Percentiles rank a stretch among this genome's conserved stretches.
These are phyloP conservation scores for Aleurites moluccanus DNA, from an alignment of 441 rosid genomes.

Conservation along the genomic window DNA sequence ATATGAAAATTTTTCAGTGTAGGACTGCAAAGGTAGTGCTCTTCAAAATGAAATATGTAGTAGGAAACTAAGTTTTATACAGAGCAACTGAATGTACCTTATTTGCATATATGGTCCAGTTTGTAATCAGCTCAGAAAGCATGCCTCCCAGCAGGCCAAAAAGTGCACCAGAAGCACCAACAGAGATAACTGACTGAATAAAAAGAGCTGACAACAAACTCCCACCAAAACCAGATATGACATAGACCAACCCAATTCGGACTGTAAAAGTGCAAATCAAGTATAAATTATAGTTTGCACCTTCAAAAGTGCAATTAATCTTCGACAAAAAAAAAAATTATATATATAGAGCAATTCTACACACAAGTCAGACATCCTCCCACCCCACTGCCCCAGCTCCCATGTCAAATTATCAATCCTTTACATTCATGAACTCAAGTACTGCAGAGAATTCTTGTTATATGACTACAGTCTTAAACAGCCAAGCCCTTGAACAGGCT, in stretches of 20 bases:
- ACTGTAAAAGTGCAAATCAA: constrained; percentile 40
- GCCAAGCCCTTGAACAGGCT: background rate
- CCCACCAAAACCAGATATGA: constrained; percentile 87
- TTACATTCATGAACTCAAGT: background rate
- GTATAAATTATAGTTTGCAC: constrained; percentile 16
- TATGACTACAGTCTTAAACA: background rate
- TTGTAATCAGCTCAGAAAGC: constrained; percentile 89
- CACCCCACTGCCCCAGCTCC: background rate
- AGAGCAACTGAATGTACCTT: constrained; percentile 45
- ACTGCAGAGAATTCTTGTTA: background rate
- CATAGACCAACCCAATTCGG: constrained; percentile 80
- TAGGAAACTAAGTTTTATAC: background rate
- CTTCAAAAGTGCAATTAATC: background rate
- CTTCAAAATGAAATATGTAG: constrained; percentile 4
- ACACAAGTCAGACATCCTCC: background rate
- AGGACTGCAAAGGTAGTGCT: constrained; percentile 4
- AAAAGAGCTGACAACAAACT: constrained; percentile 81
- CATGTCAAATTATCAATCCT: background rate
- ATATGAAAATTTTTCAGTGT: constrained; percentile 25
- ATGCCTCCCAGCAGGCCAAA: constrained; percentile 92
- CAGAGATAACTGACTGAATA: constrained; percentile 67
- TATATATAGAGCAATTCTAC: background rate
- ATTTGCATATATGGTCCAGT: constrained; percentile 88
- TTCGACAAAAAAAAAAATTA: background rate
- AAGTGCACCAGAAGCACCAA: constrained; percentile 97